Evolutionary conservation across 805 yeast genomes (phyloP).

Genomic region (Starmerella sirachaensis): DNA sequence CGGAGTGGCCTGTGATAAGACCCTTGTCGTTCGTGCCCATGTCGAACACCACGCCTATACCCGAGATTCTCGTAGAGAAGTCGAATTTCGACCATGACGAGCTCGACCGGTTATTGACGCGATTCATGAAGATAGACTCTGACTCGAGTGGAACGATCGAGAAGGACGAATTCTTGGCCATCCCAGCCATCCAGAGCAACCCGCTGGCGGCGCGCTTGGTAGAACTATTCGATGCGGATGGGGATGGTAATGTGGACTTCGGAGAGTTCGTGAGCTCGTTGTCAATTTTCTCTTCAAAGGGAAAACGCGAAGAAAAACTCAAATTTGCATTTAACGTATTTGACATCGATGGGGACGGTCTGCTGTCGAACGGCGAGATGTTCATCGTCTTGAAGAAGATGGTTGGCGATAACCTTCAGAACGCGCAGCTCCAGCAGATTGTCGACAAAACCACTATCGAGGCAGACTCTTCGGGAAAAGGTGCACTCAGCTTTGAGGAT

Average conservation of each 20-base stretch:
- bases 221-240: constrained; percentile 89
- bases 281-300: constrained; percentile 77
- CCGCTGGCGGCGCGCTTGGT: constrained; percentile 83
- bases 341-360: constrained; percentile 93
- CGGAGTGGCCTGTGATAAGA: no score
- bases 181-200: constrained; percentile 83
- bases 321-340: constrained; percentile 85
- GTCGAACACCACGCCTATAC: no score
- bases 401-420: constrained; percentile 88
- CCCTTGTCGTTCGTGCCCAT: no score
- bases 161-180: constrained; percentile 74
- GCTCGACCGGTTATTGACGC: constrained; percentile 75
- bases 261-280: constrained; percentile 83
- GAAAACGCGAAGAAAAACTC: constrained; percentile 68
- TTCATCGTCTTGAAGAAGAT: constrained; percentile 86
- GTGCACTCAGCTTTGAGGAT: constrained; percentile 74
- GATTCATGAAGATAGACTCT: constrained; percentile 90
- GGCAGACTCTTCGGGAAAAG: constrained; percentile 80
- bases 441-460: constrained; percentile 96
- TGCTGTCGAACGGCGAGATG: constrained; percentile 86
- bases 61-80: constrained; percentile 25
- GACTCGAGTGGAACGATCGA: constrained; percentile 90
- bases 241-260: constrained; percentile 87
- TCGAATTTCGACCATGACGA: constrained; percentile 65
- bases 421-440: constrained; percentile 81